These are phyloP conservation scores for Xanthoceras sorbifolium DNA, from an alignment of 345 rosid species.

Conservation along the genomic window DNA sequence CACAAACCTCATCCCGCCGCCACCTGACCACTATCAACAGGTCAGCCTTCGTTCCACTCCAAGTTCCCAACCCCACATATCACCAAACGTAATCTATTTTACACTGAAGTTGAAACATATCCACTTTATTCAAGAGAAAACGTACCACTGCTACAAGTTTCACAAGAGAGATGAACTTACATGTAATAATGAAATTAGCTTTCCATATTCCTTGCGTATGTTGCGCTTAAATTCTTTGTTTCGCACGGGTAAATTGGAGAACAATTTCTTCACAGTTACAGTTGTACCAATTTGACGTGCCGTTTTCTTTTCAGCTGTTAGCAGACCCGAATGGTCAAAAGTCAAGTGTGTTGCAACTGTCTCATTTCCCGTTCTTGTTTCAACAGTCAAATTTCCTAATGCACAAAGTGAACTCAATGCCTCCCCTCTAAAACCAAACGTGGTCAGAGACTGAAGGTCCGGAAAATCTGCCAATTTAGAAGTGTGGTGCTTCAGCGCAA, in stretches of 20 bases:
- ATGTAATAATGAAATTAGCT: constrained; percentile 75
- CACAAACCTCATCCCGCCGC: background rate
- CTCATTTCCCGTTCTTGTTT: constrained; percentile 76
- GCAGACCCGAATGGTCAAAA: constrained; percentile 78
- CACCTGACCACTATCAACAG: background rate
- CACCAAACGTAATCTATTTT: background rate
- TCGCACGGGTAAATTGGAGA: constrained; percentile 88
- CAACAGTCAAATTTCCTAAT: constrained; percentile 76
- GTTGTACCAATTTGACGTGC: constrained; percentile 95
- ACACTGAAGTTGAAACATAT: background rate
- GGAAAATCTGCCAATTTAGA: constrained; percentile 82
- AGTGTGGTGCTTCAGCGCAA: constrained; percentile 90
- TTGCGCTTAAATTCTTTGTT: constrained; percentile 92
- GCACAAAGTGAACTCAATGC: constrained; percentile 93
- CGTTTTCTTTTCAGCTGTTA: constrained; percentile 63
- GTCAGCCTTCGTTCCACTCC: background rate
- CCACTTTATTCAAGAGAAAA: background rate
- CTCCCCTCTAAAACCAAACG: constrained; percentile 97
- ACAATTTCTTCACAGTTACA: constrained; percentile 78
- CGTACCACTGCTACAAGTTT: background rate
- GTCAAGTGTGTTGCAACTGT: constrained; percentile 77
- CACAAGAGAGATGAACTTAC: constrained; percentile 44
- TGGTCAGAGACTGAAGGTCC: constrained; percentile 76
- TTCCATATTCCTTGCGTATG: constrained; percentile 92
- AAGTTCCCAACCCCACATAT: background rate